A percentile compares a stretch with the other conserved stretches of the same genome.
Conservation (phyloP, 2,329 filamentous ascomycete species). For the Aspergillus sp. region DNA sequence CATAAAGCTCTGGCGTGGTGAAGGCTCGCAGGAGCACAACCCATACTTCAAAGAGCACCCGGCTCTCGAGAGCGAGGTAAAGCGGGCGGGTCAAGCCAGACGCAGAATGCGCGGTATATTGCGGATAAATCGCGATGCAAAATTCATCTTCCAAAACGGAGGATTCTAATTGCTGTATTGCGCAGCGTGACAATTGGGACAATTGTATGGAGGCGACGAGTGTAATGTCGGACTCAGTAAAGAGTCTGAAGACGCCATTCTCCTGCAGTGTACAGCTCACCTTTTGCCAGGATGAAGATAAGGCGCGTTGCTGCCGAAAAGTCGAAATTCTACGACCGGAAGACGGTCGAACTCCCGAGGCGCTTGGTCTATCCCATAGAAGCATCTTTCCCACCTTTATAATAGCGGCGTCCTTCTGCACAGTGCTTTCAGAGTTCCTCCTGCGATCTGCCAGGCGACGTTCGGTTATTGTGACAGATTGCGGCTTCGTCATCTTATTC, state of each 20-base stretch:
- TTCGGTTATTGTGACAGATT: conserved; percentile 45
- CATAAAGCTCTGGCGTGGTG: conserved; percentile 87
- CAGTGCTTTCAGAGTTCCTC: conserved; percentile 48
- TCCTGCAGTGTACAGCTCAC: conserved; percentile 94
- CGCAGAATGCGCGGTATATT: conserved; percentile 75
- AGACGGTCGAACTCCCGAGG: conserved; percentile 37
- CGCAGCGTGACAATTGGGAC: conserved; percentile 82
- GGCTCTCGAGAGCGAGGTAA: conserved; percentile 81
- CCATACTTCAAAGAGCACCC: conserved; percentile 96
- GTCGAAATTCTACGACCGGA: conserved; percentile 49
- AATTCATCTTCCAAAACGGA: conserved; percentile 91
- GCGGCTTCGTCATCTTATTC: conserved; percentile 52
- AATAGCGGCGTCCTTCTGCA: conserved; percentile 71
- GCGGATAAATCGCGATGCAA: conserved; percentile 93
- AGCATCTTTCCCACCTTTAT: conserved; percentile 94
- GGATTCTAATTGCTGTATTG: conserved; percentile 84
- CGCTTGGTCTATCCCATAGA: conserved; percentile 78
- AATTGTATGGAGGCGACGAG: conserved; percentile 82
- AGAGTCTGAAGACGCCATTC: conserved; percentile 89
- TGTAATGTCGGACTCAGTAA: conserved; percentile 79
- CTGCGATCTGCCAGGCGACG: conserved; percentile 44
- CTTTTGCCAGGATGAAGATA: conserved; percentile 72
- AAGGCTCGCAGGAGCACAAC: conserved; percentile 89
- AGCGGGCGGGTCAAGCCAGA: conserved; percentile 81
- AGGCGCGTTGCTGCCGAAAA: conserved; percentile 56